phyloP scores from a whole-genome alignment of 352 stramenopile genomes.

The Phytophthora sansomeana region DNA sequence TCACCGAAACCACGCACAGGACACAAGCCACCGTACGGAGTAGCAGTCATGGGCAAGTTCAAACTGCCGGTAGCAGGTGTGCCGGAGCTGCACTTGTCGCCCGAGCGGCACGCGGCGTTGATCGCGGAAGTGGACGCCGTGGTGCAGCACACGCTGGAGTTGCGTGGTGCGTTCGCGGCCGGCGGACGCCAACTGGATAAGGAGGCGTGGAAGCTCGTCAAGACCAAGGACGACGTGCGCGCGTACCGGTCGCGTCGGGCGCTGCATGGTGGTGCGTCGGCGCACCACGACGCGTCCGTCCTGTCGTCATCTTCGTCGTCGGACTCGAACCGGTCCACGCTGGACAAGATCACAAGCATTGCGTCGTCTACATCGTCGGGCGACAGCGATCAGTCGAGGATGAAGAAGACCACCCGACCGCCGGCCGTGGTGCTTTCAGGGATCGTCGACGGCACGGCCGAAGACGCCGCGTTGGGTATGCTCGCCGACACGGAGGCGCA shows the following conservation, averaged over 20 bases:
- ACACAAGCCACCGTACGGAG: conserved; percentile 9
- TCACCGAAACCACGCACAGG: conserved; percentile 19
- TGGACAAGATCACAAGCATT: conserved; percentile 33
- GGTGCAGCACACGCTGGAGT: conserved; percentile 37
- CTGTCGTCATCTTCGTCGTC: conserved; percentile 28
- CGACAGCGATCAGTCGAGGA: conserved; percentile 18
- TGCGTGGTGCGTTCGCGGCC: conserved; percentile 34
- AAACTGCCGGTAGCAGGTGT: conserved; percentile 32
- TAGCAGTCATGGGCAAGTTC: conserved; percentile 39
- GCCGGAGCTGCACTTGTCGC: conserved; percentile 23
- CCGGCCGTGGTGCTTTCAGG: conserved; percentile 33
- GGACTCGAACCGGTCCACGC: conserved; percentile 18
- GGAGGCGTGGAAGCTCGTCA: conserved; percentile 45
- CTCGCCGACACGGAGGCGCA: conserved; percentile 42
- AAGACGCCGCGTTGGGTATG: conserved; percentile 45
- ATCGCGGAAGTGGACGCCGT: conserved; percentile 34
- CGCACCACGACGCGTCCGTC: conserved; percentile 9
- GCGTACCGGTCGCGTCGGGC: conserved; percentile 38
- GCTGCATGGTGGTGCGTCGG: conserved; percentile 11
- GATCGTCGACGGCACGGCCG: conserved; percentile 36
- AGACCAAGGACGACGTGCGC: conserved; percentile 38
- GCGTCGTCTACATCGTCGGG: conserved; percentile 30
- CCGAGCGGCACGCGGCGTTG: conserved; percentile 23
- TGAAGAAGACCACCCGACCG: conserved; percentile 32
- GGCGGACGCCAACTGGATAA: conserved; percentile 34